Evolutionary conservation across 768 basidiomycete genomes (phyloP), one percentile per base, ranked within the genome.

Genomic region (Crepidotus variabilis): DNA sequence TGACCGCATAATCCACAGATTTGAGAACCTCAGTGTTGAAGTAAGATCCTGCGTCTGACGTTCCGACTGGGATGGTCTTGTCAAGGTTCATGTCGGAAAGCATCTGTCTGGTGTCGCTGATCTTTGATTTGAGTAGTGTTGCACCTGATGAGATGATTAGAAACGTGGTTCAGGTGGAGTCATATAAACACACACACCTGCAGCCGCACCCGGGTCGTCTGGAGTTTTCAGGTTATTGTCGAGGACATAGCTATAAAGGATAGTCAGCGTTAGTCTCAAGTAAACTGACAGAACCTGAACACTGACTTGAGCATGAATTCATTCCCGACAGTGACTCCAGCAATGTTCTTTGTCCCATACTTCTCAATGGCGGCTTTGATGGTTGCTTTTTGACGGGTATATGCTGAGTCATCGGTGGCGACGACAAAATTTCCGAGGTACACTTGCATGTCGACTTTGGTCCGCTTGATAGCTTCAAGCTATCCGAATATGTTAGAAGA

Each of bases 271-370:
- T 34, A 36, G 20, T 2, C 20, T 14, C 28, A 36, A 23, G 13
- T 24, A 2, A n/a, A n/a, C 34, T 10, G 11, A 18, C 28, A 28
- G 4, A 28, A 28, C 28, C 8, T 8, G 36, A 49, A 35, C 2
- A 72, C 79, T 23, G 57, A 87, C 85, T 93, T 84, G 58, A 94
- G 81, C 71, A 93, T 90, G 66, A 84, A 92, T 71, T 96, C 94
- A 67, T 97, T 96, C 18, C 96, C 94, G 45, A 97, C 94, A 9
- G 88, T 94, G 22, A 97, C 65, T 14, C 96, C 96, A 0, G 72
- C 75, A 58, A 98, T 80, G 63, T 94, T 72, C 56, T 83, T 82
- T 1, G 81, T 77, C 36, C 95, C 94, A 68, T 88, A 98, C 2
- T 81, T 86, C 67, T 86, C 70, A 56, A 98, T 72, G 2, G 88